These are phyloP conservation scores for Serendipita sp. DNA, from an alignment of 768 basidiomycete genomes.

Conservation along the genomic window DNA sequence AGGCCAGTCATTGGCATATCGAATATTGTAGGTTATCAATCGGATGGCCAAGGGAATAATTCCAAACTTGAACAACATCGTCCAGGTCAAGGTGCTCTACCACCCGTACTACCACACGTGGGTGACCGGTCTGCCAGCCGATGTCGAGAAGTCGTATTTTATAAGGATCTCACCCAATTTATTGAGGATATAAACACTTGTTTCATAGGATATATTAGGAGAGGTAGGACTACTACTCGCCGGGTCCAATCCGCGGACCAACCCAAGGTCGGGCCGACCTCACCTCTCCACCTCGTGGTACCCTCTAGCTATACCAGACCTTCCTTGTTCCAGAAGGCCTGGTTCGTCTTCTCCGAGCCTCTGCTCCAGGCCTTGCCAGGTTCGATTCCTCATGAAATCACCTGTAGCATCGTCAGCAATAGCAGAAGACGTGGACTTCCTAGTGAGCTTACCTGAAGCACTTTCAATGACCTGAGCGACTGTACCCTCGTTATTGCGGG, in stretches of 20 bases:
- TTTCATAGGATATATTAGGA: not conserved
- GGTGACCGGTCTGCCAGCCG: too few species aligned
- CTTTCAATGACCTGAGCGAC: slow-evolving; percentile 42
- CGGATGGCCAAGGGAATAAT: not conserved
- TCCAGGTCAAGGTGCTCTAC: not conserved
- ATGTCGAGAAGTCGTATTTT: too few species aligned
- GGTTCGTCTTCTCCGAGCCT: slow-evolving; percentile 66
- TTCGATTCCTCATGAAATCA: slow-evolving; percentile 54
- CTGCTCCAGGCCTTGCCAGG: slow-evolving; percentile 68
- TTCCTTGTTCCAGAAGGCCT: slow-evolving; percentile 69
- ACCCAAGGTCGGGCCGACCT: not conserved
- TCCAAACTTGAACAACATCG: not conserved
- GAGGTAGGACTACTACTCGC: too few species aligned
- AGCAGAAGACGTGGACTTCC: not conserved
- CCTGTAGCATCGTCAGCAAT: slow-evolving; percentile 23
- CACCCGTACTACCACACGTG: too few species aligned
- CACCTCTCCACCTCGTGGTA: slow-evolving; percentile 41
- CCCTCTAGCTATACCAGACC: slow-evolving; percentile 77
- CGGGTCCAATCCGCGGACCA: too few species aligned
- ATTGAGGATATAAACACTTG: not conserved
- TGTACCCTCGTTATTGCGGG: slow-evolving; percentile 49
- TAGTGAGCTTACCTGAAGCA: slow-evolving; percentile 42
- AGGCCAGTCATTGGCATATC: slow-evolving; percentile 1
- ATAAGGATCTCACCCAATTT: not conserved
- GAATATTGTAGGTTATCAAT: not conserved